Evolutionary conservation across 192 early-diverging fungal species (phyloP).

Genomic region (Chytriomyces confervae): DNA sequence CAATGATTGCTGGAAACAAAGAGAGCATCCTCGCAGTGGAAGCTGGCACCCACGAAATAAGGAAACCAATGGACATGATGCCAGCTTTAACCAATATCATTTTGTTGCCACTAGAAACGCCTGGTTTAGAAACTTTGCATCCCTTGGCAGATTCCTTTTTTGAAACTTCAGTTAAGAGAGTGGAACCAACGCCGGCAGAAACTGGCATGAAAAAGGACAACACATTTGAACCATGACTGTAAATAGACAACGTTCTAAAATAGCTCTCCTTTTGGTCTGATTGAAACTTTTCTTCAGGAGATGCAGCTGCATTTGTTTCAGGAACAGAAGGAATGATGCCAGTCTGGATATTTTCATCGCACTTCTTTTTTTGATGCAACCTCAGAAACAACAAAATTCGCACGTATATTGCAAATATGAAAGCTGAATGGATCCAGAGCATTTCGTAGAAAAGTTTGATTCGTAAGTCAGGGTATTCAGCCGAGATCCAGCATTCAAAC

Average conservation of each 20-base stretch:
- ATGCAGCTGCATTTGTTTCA: too few relatives aligned
- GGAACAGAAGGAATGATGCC: neutral
- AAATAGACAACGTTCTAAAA: too few relatives aligned
- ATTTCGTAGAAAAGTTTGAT: constrained; percentile 1
- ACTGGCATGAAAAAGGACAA: too few relatives aligned
- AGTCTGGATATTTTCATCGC: neutral
- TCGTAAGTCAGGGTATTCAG: neutral
- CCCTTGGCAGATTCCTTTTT: too few relatives aligned
- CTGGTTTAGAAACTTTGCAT: too few relatives aligned
- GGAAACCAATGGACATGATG: neutral
- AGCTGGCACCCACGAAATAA: neutral
- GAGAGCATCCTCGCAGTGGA: neutral
- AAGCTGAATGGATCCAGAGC: constrained; percentile 6
- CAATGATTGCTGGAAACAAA: neutral
- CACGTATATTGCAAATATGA: neutral
- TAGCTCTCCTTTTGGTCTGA: too few relatives aligned
- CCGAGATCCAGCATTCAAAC: constrained; percentile 23
- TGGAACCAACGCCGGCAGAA: too few relatives aligned
- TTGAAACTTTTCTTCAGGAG: too few relatives aligned
- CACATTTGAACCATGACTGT: too few relatives aligned
- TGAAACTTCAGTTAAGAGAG: too few relatives aligned
- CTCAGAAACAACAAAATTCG: neutral
- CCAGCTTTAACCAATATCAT: neutral
- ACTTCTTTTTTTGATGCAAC: neutral
- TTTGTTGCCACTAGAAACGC: too few relatives aligned